phyloP scores from a whole-genome alignment of 306 rosid species.

The Gillenia trifoliata region DNA sequence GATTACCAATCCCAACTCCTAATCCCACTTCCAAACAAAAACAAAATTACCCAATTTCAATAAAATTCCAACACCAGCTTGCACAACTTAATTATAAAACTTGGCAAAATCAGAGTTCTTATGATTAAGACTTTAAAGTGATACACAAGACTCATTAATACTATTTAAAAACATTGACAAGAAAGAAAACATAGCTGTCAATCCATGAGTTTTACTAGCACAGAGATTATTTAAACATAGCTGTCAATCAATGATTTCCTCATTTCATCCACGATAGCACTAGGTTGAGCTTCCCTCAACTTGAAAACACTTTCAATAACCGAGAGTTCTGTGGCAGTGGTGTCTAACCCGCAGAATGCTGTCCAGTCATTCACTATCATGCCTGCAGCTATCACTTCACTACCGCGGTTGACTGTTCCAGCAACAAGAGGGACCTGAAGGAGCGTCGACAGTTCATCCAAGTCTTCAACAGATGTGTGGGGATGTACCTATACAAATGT shows the following conservation, averaged over 20 bases:
- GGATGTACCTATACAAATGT: slow-evolving; percentile 74
- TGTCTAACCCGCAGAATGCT: slow-evolving; percentile 90
- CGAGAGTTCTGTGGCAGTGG: slow-evolving; percentile 89
- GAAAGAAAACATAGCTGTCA: too few species aligned
- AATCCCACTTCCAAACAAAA: too few species aligned
- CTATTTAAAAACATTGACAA: neutral
- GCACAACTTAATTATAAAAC: neutral
- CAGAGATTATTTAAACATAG: slow-evolving; percentile 40
- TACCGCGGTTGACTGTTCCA: slow-evolving; percentile 84
- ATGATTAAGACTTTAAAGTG: neutral
- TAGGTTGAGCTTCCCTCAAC: slow-evolving; percentile 83
- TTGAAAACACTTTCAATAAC: slow-evolving; percentile 88
- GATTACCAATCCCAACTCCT: too few species aligned
- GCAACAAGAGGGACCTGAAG: slow-evolving; percentile 96
- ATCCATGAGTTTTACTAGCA: neutral
- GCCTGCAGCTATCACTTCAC: slow-evolving; percentile 88
- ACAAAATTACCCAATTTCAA: neutral
- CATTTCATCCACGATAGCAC: slow-evolving; percentile 80
- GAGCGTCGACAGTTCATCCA: slow-evolving; percentile 90
- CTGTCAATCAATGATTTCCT: slow-evolving; percentile 81
- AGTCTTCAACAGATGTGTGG: slow-evolving; percentile 82
- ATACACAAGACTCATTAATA: neutral
- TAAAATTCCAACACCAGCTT: neutral
- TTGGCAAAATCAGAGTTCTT: neutral
- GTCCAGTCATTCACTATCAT: slow-evolving; percentile 90